Base-by-base conservation (phyloP, 2,329 filamentous ascomycete genomes). In the Fusarium coffeatum region DNA sequence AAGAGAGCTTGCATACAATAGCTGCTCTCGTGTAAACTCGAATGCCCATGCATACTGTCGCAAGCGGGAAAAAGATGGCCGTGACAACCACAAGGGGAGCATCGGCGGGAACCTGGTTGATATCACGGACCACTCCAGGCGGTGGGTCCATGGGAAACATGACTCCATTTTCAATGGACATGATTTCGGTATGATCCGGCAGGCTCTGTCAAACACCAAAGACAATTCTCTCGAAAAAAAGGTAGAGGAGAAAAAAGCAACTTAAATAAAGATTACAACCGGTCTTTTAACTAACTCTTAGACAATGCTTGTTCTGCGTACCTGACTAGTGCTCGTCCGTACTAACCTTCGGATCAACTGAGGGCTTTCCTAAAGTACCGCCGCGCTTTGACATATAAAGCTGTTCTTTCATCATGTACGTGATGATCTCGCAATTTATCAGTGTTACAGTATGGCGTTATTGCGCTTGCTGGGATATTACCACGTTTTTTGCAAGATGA, bases 101-200 rank as follows among this genome's bases (percentile, higher is more conserved):
- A 10, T 66, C 48, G 15, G 48, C 30, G 5, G 25, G 34, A 37
- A 37, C 34, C 25, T 64, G 59, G 10, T 63, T 59, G 13, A 61
- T 16, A 28, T 66, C 63, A 47, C 63, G 59, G 32, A 20, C 34
- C 53, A 57, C 47, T 11, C 62, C 62, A 13, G 18, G 13, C 9
- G 62, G 62, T 32, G 63, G 51, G 40, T 64, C 53, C 47, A 66
- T 63, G 2, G 48, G 27, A 43, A 57, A 62, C 13, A 66, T 16
- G 25, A 56, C 58, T 28, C 42, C 41, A 42, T 63, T 53, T 6
- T 63, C 59, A n/a, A 53, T 18, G 20, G 63, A 66, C 63, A 66
- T 66, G 51, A n/a, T 42, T 42, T 34, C n/a, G 23, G 15, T 37
- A 18, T 22, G 23, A 13, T n/a, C 15, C 12, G 34, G n/a, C 13